Evolutionary conservation across 1,284 basidiomycete species (phyloP), one percentile per base, ranked within the genome.

Genomic region (Marasmius sp.): DNA sequence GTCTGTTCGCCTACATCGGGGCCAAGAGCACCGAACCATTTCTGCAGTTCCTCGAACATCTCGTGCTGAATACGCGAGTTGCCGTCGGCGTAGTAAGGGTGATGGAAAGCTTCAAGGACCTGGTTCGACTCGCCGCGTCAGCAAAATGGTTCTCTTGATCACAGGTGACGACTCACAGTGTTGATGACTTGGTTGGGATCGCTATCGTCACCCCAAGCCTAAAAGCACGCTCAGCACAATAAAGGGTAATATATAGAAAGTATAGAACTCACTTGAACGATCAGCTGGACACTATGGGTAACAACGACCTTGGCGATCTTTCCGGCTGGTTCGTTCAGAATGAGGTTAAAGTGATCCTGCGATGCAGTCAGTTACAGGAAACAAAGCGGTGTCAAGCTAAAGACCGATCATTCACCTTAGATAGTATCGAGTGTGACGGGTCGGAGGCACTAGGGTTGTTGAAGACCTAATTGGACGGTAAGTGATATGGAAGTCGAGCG

Each of bases 301-400:
- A 91, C 86, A 22, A 92, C 83, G n/a, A 88, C 72, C 69, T 84
- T 79, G 6, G 89, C 89, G 58, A 91, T 85, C 71, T 88, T 85
- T 2, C 89, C 89, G 7, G 89, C 89, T 1, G 90, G 89, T 70
- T 89, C 86, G 67, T 88, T 89, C 59, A 88, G 74, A 60, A 88
- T 86, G 50, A 88, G 78, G 16, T 76, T 81, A 65, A 89, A 87
- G 70, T 88, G 86, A 68, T 88, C 89, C 83, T 79, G 56, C 6
- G 5, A 57, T n/a, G 4, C 12, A 52, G 52, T 54, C 16, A 54
- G 36, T 27, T 20, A 47, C 27, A 6, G 6, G 4, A 74, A 47
- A 38, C 22, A 54, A 16, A 20, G 37, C 38, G 10, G 11, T 41
- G 1, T 27, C 41, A n/a, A 33, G 22, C 34, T 1, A 33, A 18